Evolutionary conservation across 257 asterid species (phyloP).

Genomic region (Craterostigma plantagineum): DNA sequence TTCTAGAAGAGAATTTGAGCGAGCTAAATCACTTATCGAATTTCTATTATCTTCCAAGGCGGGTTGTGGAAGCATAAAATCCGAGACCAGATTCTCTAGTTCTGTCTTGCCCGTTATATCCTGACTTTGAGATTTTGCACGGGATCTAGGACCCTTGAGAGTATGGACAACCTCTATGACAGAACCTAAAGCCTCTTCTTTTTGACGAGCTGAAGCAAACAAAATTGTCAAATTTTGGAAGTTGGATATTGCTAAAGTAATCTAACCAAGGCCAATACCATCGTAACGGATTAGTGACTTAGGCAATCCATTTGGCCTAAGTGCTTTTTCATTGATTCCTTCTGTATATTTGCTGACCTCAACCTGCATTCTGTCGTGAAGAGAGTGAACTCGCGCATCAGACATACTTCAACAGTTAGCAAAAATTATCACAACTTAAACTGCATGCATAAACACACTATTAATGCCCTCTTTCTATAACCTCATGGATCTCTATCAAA

Average conservation of each 20-base stretch:
- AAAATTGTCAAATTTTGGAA: constrained; percentile 10
- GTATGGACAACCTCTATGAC: constrained; percentile 81
- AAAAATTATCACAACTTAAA: neutral
- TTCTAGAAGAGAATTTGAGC: constrained; percentile 25
- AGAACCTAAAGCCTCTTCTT: constrained; percentile 79
- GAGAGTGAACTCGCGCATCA: neutral
- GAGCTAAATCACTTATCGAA: constrained; percentile 24
- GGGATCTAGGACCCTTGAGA: constrained; percentile 59
- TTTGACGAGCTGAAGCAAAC: constrained; percentile 70
- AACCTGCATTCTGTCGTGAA: constrained; percentile 83
- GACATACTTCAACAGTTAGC: neutral
- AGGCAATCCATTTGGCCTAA: constrained; percentile 90
- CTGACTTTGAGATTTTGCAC: constrained; percentile 27
- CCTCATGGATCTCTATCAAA: too few relatives aligned
- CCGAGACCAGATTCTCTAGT: constrained; percentile 21
- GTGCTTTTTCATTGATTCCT: constrained; percentile 58
- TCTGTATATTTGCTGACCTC: constrained; percentile 99
- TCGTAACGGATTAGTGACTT: constrained; percentile 91
- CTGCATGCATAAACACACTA: neutral
- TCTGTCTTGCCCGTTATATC: constrained; percentile 19
- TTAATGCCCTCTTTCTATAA: too few relatives aligned
- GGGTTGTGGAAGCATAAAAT: constrained; percentile 61
- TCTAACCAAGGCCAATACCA: constrained; percentile 20
- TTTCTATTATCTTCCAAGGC: constrained; percentile 25
- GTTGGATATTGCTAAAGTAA: constrained; percentile 8